Evolutionary conservation across 139 green algal genomes (phyloP).

Genomic region (Volvox africanus): DNA sequence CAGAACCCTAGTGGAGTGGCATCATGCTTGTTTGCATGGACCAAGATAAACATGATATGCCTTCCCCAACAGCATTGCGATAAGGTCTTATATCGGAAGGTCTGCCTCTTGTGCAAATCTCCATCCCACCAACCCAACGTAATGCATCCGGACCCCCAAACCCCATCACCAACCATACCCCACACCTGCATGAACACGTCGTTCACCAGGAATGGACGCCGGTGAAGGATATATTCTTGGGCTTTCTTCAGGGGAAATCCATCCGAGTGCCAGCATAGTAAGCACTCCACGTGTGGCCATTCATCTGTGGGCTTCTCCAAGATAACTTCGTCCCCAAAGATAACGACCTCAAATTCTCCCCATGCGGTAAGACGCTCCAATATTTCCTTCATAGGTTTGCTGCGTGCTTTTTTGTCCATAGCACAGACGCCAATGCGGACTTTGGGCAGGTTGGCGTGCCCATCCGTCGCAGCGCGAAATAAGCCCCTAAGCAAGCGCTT

Average conservation of each 20-base stretch:
- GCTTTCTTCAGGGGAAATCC: conserved; percentile 97
- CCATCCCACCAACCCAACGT: too few species aligned
- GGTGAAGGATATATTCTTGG: conserved; percentile 50
- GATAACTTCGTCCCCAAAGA: conserved; percentile 88
- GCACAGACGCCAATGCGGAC: conserved; percentile 72
- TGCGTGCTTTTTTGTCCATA: conserved; percentile 94
- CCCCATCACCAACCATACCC: neutral
- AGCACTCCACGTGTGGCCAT: conserved; percentile 91
- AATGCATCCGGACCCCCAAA: neutral
- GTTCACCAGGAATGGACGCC: conserved; percentile 96
- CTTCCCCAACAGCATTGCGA: too few species aligned
- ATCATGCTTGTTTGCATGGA: too few species aligned
- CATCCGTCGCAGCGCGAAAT: neutral
- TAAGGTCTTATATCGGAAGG: too few species aligned
- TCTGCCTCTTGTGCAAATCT: too few species aligned
- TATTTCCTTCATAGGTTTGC: conserved; percentile 95
- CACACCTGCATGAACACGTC: conserved; percentile 82
- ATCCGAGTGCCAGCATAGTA: conserved; percentile 95
- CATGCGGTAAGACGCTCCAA: conserved; percentile 81
- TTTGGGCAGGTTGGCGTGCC: conserved; percentile 26
- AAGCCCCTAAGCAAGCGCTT: conserved; percentile 21
- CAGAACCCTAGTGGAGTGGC: too few species aligned
- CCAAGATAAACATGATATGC: too few species aligned
- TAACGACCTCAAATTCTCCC: conserved; percentile 93
- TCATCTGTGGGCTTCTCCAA: conserved; percentile 87